A percentile compares a stretch with the other conserved stretches of the same genome.
Conservation (phyloP, 2,329 filamentous ascomycete genomes). For the Colletotrichum simmondsii region DNA sequence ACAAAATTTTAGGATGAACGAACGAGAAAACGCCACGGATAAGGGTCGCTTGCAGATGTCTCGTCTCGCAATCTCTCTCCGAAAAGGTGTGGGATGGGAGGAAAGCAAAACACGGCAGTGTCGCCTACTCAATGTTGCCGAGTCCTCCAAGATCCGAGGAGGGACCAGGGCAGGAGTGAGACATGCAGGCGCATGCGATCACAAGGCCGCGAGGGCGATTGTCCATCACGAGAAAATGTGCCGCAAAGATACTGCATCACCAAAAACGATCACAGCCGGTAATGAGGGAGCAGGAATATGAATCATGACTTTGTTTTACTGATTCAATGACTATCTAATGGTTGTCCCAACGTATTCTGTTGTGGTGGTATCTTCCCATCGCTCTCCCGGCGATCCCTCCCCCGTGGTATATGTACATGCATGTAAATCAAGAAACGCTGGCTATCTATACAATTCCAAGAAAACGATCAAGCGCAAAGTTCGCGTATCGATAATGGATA, state of each 20-base stretch:
- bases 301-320: slow-evolving; percentile 7
- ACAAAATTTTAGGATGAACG: neutral
- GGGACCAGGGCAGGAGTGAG: slow-evolving; percentile 9
- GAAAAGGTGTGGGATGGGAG: neutral
- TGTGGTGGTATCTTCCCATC: slow-evolving; percentile 25
- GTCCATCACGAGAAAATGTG: neutral
- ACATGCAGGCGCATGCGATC: slow-evolving; percentile 25
- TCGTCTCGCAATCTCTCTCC: neutral
- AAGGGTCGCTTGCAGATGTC: slow-evolving; percentile 13
- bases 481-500: neutral
- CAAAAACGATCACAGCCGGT: neutral
- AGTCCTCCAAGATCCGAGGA: neutral
- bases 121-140: neutral
- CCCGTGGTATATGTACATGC: slow-evolving; percentile 6
- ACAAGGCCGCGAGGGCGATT: neutral
- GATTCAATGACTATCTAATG: neutral
- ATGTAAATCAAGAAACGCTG: slow-evolving; percentile 14
- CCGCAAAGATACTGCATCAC: neutral
- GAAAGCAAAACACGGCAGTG: neutral
- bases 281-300: neutral
- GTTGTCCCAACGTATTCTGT: neutral
- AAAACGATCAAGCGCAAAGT: neutral
- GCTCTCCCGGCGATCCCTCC: neutral
- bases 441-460: slow-evolving; percentile 11
- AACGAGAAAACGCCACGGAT: slow-evolving; percentile 22